Conservation (phyloP, 768 basidiomycete genomes). For the Lentinula aciculospora region DNA sequence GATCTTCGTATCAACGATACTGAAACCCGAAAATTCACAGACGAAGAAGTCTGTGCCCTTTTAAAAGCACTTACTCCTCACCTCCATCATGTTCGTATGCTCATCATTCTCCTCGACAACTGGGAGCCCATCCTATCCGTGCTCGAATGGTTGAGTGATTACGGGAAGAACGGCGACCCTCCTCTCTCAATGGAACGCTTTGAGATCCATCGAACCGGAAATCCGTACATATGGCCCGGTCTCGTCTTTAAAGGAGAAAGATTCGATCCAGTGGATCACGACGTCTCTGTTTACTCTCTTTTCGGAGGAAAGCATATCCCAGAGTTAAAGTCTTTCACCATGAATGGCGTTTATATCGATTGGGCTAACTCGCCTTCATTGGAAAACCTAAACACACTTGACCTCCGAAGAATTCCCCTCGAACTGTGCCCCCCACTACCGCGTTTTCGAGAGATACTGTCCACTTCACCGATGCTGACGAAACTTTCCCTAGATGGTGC, state of each 20-base stretch:
- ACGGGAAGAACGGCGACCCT: slow-evolving; percentile 16
- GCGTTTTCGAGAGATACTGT: slow-evolving; percentile 50
- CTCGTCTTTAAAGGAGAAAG: slow-evolving; percentile 16
- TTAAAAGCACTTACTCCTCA: slow-evolving; percentile 46
- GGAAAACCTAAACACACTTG: slow-evolving; percentile 54
- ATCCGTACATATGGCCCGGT: slow-evolving; percentile 40
- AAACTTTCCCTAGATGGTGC: slow-evolving; percentile 61
- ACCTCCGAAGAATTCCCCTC: slow-evolving; percentile 56
- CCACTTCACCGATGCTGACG: slow-evolving; percentile 38
- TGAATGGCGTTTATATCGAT: slow-evolving; percentile 58
- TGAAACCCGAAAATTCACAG: slow-evolving; percentile 28
- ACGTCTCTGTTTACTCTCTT: slow-evolving; percentile 28
- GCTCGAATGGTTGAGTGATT: slow-evolving; percentile 39
- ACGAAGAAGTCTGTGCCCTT: slow-evolving; percentile 38
- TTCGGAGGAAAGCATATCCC: slow-evolving; percentile 46
- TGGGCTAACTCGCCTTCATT: slow-evolving; percentile 42
- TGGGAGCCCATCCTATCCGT: slow-evolving; percentile 50
- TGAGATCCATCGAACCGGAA: slow-evolving; percentile 57
- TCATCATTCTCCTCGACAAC: slow-evolving; percentile 51
- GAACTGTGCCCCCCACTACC: slow-evolving; percentile 41
- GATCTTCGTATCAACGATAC: slow-evolving; percentile 58
- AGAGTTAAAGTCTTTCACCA: slow-evolving; percentile 41
- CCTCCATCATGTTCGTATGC: slow-evolving; percentile 50
- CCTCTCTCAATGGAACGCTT: slow-evolving; percentile 50
- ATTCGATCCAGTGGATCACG: slow-evolving; percentile 28